Evolutionary conservation across 495 filamentous ascomycete genomes (phyloP).

Genomic region (Margaritispora aquatica): DNA sequence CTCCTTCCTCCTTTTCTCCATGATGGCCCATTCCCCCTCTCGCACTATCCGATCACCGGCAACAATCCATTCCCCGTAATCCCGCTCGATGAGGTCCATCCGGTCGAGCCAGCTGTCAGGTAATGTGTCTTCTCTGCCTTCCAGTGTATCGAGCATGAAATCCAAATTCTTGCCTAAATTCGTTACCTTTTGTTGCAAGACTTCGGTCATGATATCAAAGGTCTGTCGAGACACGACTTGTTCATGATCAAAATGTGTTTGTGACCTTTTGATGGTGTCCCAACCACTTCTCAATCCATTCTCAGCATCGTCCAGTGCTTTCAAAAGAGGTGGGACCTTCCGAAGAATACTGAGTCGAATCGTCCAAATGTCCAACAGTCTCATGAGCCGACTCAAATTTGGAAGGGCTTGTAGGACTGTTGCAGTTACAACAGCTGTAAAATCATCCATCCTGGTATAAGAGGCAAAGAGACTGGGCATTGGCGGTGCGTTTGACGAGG

Average conservation of each 20-base stretch:
- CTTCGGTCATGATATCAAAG: slow-evolving; percentile 54
- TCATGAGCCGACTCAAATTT: slow-evolving; percentile 63
- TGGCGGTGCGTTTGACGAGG: slow-evolving; percentile 31
- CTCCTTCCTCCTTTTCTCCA: slow-evolving; percentile 11
- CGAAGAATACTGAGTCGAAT: slow-evolving; percentile 67
- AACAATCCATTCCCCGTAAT: slow-evolving; percentile 71
- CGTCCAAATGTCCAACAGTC: slow-evolving; percentile 67
- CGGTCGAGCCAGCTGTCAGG: slow-evolving; percentile 84
- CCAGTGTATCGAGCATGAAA: slow-evolving; percentile 74
- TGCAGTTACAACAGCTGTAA: slow-evolving; percentile 83
- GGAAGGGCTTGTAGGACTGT: slow-evolving; percentile 84
- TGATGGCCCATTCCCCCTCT: slow-evolving; percentile 20
- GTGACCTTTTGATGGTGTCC: slow-evolving; percentile 42
- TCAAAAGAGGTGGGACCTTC: slow-evolving; percentile 61
- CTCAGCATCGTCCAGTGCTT: slow-evolving; percentile 57
- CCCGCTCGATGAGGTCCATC: slow-evolving; percentile 71
- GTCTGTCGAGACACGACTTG: slow-evolving; percentile 30
- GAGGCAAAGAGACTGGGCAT: slow-evolving; percentile 32
- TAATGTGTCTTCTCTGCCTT: slow-evolving; percentile 74
- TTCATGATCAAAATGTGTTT: background rate
- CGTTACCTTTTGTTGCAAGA: slow-evolving; percentile 62
- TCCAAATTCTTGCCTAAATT: slow-evolving; percentile 70
- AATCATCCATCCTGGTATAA: slow-evolving; percentile 61
- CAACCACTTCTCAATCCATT: slow-evolving; percentile 57
- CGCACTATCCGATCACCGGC: slow-evolving; percentile 17